These are phyloP conservation scores for Nemania diffusa DNA, from an alignment of 2,329 filamentous ascomycete species.

Conservation along the genomic window DNA sequence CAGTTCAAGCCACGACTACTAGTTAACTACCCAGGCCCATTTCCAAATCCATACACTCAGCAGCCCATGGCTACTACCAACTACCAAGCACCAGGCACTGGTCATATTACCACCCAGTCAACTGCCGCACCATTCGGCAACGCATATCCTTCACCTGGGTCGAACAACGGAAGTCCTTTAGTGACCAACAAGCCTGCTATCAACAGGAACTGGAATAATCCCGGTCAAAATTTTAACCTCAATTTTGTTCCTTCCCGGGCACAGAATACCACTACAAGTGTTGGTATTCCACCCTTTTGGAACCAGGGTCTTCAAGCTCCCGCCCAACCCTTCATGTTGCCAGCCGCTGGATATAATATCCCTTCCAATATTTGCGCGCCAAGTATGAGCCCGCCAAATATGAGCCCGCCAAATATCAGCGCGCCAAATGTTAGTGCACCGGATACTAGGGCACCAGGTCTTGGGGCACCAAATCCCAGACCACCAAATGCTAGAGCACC, in stretches of 20 bases:
- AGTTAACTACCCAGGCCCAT: background rate
- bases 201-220: background rate
- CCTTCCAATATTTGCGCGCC: background rate
- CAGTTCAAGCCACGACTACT: background rate
- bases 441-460: too few species aligned
- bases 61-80: background rate
- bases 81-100: background rate
- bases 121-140: background rate
- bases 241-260: background rate
- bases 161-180: background rate
- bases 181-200: background rate
- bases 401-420: too few species aligned
- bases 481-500: too few species aligned
- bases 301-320: background rate
- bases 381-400: background rate
- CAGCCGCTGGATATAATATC: background rate
- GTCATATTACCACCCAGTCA: background rate
- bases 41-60: background rate
- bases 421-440: background rate
- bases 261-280: background rate
- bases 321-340: background rate
- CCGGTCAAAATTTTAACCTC: background rate
- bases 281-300: background rate
- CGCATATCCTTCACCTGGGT: background rate
- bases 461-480: too few species aligned